These are phyloP conservation scores for Ganoderma lucidum DNA, from an alignment of 1,284 basidiomycete genomes.

Conservation along the genomic window DNA sequence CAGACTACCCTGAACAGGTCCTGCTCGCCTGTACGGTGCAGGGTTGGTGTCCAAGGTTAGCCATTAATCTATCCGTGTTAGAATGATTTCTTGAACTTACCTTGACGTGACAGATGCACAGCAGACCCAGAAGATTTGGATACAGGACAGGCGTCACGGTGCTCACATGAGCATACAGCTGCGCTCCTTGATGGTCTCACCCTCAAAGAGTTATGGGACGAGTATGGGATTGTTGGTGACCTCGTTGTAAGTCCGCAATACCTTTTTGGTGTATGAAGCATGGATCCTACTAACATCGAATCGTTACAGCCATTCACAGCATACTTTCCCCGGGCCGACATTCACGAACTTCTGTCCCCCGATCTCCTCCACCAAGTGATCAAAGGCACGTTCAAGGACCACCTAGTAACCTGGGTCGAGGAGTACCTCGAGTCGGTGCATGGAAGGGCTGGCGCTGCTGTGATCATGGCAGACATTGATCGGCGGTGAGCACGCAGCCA, in stretches of 20 bases:
- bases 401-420: slow-evolving; percentile 29
- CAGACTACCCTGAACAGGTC: slow-evolving; percentile 8
- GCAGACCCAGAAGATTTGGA: neutral
- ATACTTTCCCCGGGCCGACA: slow-evolving; percentile 18
- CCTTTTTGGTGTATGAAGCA: too few relatives aligned
- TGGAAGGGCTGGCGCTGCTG: neutral
- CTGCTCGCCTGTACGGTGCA: slow-evolving; percentile 12
- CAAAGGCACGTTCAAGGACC: slow-evolving; percentile 17
- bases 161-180: neutral
- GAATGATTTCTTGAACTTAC: too few relatives aligned
- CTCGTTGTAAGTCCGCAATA: neutral
- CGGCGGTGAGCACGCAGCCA: slow-evolving; percentile 21
- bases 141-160: neutral
- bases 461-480: slow-evolving; percentile 32
- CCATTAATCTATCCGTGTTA: too few relatives aligned
- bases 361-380: slow-evolving; percentile 13
- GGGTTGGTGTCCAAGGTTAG: slow-evolving; percentile 19
- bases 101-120: neutral
- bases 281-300: too few relatives aligned
- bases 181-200: neutral
- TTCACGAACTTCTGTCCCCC: slow-evolving; percentile 12
- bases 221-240: neutral
- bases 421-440: slow-evolving; percentile 10
- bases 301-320: slow-evolving; percentile 15
- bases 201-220: neutral